Evolutionary conservation across 805 yeast species (phyloP).

Genomic region (Candida dajiaensis): DNA sequence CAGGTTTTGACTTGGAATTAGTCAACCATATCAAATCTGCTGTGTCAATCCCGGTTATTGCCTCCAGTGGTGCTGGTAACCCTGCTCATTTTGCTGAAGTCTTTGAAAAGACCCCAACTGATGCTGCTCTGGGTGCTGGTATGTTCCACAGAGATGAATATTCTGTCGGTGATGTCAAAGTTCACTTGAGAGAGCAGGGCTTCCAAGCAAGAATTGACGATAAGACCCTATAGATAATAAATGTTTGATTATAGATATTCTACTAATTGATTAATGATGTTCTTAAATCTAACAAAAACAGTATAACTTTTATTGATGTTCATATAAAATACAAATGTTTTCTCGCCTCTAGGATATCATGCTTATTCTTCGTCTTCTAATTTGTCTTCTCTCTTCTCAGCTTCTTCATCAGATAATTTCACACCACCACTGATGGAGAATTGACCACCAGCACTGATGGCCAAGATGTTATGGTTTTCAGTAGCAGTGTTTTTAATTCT

Average conservation of each 20-base stretch:
- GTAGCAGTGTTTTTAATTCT: conserved; percentile 94
- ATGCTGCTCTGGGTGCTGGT: conserved; percentile 99
- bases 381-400: conserved; percentile 41
- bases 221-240: not conserved
- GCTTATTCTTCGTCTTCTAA: conserved; percentile 44
- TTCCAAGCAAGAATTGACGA: conserved; percentile 69
- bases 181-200: conserved; percentile 50
- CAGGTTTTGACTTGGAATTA: conserved; percentile 88
- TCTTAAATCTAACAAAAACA: not conserved
- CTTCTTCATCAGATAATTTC: conserved; percentile 33
- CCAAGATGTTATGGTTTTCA: conserved; percentile 59
- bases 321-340: no score
- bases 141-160: conserved; percentile 96
- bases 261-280: no score
- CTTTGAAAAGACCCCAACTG: conserved; percentile 73
- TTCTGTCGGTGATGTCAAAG: conserved; percentile 78
- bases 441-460: conserved; percentile 95
- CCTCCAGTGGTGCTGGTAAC: conserved; percentile 95
- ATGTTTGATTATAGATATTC: not conserved
- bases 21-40: conserved; percentile 70
- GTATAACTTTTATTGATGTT: not conserved
- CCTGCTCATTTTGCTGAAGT: conserved; percentile 91
- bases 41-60: conserved; percentile 88
- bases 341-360: not conserved
- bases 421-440: conserved; percentile 86